A percentile compares a stretch with the other conserved stretches of the same genome.
phyloP scores from a whole-genome alignment of 768 basidiomycete genomes.

The Tylopilus felleus region DNA sequence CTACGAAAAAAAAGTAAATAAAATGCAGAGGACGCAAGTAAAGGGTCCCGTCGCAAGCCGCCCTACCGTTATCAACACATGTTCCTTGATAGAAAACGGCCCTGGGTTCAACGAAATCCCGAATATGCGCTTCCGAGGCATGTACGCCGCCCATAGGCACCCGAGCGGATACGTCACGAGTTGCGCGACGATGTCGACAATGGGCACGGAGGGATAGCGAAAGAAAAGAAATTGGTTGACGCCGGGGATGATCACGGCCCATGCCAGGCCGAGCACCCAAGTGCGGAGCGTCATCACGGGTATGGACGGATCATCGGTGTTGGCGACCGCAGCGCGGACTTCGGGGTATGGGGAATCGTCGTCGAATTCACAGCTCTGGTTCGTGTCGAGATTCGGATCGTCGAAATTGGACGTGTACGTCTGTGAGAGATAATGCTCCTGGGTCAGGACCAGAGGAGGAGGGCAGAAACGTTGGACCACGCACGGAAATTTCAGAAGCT shows the following conservation, averaged over 20 bases:
- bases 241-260: conserved; percentile 62
- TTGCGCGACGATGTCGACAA: conserved; percentile 67
- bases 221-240: conserved; percentile 79
- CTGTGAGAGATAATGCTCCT: background rate
- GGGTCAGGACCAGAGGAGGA: background rate
- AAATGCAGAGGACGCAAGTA: conserved; percentile 19
- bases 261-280: conserved; percentile 37
- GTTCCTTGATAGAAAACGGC: conserved; percentile 74
- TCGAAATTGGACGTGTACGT: conserved; percentile 9
- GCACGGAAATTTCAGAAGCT: conserved; percentile 22
- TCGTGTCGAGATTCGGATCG: conserved; percentile 29
- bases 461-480: conserved; percentile 1
- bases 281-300: conserved; percentile 1
- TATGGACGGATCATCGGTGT: conserved; percentile 2
- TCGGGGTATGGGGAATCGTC: conserved; percentile 28
- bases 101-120: conserved; percentile 70
- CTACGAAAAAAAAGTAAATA: conserved; percentile 33
- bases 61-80: conserved; percentile 60
- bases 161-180: conserved; percentile 70
- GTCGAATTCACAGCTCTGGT: conserved; percentile 30
- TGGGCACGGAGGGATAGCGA: conserved; percentile 63
- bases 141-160: conserved; percentile 46
- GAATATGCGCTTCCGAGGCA: conserved; percentile 56
- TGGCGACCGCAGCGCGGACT: conserved; percentile 2
- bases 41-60: conserved; percentile 22